Conservation (phyloP, 257 asterid species). For the Przewalskia tangutica region DNA sequence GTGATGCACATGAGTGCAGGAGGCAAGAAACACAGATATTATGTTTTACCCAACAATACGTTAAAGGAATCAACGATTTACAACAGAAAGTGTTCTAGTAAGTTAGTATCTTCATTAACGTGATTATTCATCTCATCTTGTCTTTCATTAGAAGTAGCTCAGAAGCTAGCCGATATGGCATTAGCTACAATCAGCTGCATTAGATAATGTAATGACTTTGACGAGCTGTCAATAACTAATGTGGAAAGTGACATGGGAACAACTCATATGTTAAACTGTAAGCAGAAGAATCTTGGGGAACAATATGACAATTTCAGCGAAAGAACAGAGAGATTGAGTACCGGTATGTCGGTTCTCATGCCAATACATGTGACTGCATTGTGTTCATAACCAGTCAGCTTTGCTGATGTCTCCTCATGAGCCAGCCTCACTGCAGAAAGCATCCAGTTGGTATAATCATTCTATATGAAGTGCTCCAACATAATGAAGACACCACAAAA, state of each 20-base stretch:
- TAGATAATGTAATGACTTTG: neutral
- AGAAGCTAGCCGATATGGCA: neutral
- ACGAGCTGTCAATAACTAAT: neutral
- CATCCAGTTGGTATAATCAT: neutral
- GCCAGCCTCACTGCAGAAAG: conserved; percentile 79
- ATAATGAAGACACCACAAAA: neutral
- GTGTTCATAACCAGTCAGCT: conserved; percentile 74
- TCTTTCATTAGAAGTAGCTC: neutral
- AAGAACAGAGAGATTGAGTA: conserved; percentile 18
- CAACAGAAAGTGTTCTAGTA: neutral
- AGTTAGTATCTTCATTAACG: neutral
- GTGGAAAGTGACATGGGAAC: neutral
- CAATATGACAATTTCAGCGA: neutral
- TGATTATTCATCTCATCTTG: neutral
- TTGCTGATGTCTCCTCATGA: conserved; percentile 62
- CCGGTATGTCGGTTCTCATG: conserved; percentile 87
- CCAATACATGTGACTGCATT: conserved; percentile 86
- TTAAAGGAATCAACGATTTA: neutral
- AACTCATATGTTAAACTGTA: conserved; percentile 8
- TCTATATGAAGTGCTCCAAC: neutral
- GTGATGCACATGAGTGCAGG: conserved; percentile 10
- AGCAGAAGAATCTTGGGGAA: conserved; percentile 5
- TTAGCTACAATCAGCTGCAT: neutral
- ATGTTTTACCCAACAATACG: neutral
- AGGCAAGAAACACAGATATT: neutral